phyloP scores from a whole-genome alignment of 192 early-diverging fungal species.

The Cetraspora pellucida region DNA sequence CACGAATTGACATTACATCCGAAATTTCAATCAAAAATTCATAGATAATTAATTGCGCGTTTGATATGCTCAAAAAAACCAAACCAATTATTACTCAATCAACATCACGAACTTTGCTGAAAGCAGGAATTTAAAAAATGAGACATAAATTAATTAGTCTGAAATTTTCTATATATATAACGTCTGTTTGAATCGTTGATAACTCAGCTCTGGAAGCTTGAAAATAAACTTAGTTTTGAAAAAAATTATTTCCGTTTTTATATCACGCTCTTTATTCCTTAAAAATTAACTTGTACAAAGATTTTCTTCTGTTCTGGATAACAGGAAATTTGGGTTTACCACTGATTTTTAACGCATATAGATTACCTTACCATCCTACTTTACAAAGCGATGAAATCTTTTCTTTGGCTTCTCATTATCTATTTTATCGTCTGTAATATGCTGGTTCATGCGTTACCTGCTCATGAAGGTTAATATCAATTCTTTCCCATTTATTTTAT shows the following conservation, averaged over 20 bases:
- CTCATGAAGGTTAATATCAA: slow-evolving; percentile 33
- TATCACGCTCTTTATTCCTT: slow-evolving; percentile 27
- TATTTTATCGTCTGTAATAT: slow-evolving; percentile 29
- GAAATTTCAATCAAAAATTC: slow-evolving; percentile 6
- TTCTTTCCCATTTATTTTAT: slow-evolving; percentile 35
- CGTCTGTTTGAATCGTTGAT: slow-evolving; percentile 31
- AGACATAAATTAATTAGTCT: slow-evolving; percentile 36
- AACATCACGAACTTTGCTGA: slow-evolving; percentile 33
- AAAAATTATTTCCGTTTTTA: not conserved
- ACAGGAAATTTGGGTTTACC: slow-evolving; percentile 29
- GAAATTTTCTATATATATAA: slow-evolving; percentile 36
- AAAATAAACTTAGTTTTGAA: not conserved
- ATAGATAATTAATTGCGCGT: slow-evolving; percentile 26
- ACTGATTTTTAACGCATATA: slow-evolving; percentile 24
- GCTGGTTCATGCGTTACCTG: slow-evolving; percentile 30
- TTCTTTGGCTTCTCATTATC: slow-evolving; percentile 34
- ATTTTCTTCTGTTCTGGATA: slow-evolving; percentile 34
- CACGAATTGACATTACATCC: slow-evolving; percentile 29
- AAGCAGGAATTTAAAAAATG: slow-evolving; percentile 31
- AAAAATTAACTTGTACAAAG: slow-evolving; percentile 29
- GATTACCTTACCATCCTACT: slow-evolving; percentile 23
- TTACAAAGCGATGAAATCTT: slow-evolving; percentile 30
- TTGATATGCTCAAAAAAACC: slow-evolving; percentile 27
- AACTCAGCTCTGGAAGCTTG: not conserved
- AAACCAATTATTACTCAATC: slow-evolving; percentile 28